Evolutionary conservation across 345 rosid genomes (phyloP).

Genomic region (Lenwebbia sp.): DNA sequence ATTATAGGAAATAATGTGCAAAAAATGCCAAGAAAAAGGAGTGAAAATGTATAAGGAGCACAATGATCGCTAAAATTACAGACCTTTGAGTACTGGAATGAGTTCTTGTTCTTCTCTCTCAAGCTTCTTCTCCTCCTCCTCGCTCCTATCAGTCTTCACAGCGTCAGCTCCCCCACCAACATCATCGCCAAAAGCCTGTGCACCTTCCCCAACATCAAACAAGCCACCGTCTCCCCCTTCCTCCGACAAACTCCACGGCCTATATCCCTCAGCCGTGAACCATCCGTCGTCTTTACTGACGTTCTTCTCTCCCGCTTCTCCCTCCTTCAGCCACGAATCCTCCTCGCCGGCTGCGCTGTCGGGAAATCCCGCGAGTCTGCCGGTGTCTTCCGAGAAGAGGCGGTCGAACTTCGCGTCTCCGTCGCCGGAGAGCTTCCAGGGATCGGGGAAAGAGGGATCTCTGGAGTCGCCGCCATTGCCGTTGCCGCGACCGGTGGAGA

Average conservation of each 20-base stretch:
- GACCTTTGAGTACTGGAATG: constrained; percentile 46
- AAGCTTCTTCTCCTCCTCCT: constrained; percentile 33
- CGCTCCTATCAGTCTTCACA: constrained; percentile 11
- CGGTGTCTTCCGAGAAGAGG: constrained; percentile 18
- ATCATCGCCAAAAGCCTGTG: constrained; percentile 1
- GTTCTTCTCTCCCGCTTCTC: background rate
- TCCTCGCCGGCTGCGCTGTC: constrained; percentile 3
- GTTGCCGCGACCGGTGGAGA: constrained; percentile 27
- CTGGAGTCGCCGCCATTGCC: constrained; percentile 12
- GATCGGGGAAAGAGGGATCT: constrained; percentile 4
- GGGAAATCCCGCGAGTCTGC: constrained; percentile 16
- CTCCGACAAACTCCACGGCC: constrained; percentile 39
- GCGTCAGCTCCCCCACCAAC: background rate
- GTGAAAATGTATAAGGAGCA: background rate
- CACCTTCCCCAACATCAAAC: constrained; percentile 29
- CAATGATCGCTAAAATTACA: background rate
- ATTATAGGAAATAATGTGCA: background rate
- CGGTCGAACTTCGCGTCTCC: constrained; percentile 25
- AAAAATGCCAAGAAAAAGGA: background rate
- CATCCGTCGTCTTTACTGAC: constrained; percentile 11
- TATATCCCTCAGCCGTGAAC: constrained; percentile 15
- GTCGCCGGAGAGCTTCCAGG: constrained; percentile 49
- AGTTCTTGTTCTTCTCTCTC: constrained; percentile 57
- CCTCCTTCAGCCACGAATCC: constrained; percentile 24
- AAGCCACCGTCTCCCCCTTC: constrained; percentile 21